Evolutionary conservation across 164 flowering plant genomes (phyloP).

Genomic region (Platanus orientalis): DNA sequence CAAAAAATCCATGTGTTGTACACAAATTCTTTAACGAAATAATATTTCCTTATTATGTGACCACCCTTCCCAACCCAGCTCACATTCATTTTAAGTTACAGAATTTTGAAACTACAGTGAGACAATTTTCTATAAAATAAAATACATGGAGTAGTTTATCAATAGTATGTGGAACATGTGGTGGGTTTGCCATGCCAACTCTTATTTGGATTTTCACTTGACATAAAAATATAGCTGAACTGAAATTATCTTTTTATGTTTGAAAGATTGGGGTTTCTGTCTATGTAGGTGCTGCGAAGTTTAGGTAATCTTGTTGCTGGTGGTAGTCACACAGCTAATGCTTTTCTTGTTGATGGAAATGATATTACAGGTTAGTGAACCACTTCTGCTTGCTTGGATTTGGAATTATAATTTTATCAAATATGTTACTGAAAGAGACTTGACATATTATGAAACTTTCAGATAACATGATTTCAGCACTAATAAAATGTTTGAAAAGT

Average conservation of each 20-base stretch:
- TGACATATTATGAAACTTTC: constrained; percentile 21
- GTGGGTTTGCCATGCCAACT: not conserved
- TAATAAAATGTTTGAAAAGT: constrained; percentile 73
- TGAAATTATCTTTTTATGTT: too few species aligned
- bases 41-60: too few species aligned
- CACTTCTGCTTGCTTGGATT: constrained; percentile 11
- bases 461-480: constrained; percentile 54
- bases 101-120: too few species aligned
- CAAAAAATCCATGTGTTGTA: too few species aligned
- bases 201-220: not conserved
- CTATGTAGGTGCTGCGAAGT: constrained; percentile 69
- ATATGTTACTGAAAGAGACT: not conserved
- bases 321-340: constrained; percentile 43
- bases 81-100: too few species aligned
- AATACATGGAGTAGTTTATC: not conserved
- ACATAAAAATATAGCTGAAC: not conserved
- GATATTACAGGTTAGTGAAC: constrained; percentile 62
- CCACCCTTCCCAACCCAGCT: too few species aligned
- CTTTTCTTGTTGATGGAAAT: constrained; percentile 56
- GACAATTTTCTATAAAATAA: too few species aligned
- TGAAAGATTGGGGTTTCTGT: constrained; percentile 5
- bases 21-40: too few species aligned
- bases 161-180: not conserved
- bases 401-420: not conserved
- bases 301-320: constrained; percentile 92